Evolutionary conservation across 2,329 filamentous ascomycete genomes (phyloP).

Genomic region (Cladobotryum protrusum): DNA sequence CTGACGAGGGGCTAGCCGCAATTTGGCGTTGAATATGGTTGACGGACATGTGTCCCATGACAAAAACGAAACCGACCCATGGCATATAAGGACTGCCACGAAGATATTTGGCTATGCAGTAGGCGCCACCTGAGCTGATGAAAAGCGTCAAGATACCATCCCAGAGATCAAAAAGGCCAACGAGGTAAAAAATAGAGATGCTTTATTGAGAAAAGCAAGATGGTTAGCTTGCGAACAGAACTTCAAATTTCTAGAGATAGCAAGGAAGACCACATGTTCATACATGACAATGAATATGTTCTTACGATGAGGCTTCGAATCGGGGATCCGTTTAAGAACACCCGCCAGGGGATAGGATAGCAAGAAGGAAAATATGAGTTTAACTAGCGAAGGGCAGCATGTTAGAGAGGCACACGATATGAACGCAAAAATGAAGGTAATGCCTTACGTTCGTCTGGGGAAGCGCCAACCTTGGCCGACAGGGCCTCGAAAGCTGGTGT

Average conservation of each 20-base stretch:
- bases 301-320: constrained; percentile 74
- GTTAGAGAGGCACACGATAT: background rate
- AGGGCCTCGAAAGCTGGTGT: constrained; percentile 29
- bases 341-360: constrained; percentile 88
- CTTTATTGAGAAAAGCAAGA: constrained; percentile 33
- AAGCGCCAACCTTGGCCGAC: constrained; percentile 26
- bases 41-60: constrained; percentile 93
- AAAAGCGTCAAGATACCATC: constrained; percentile 70
- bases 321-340: constrained; percentile 82
- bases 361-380: constrained; percentile 85
- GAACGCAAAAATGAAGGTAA: background rate
- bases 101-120: constrained; percentile 75
- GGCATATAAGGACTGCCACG: constrained; percentile 85
- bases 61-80: constrained; percentile 88
- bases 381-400: constrained; percentile 54
- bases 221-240: too few relatives aligned
- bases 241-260: too few relatives aligned
- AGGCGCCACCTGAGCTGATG: constrained; percentile 73
- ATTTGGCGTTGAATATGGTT: constrained; percentile 82
- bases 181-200: constrained; percentile 80
- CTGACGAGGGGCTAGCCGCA: constrained; percentile 53
- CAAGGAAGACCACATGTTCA: constrained; percentile 14
- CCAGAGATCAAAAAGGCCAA: constrained; percentile 93
- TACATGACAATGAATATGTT: constrained; percentile 81
- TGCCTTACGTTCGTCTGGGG: constrained; percentile 33